Percentiles rank a stretch among this genome's conserved stretches.
phyloP scores from a whole-genome alignment of 352 stramenopile genomes.

The Globisporangium emineosum region DNA sequence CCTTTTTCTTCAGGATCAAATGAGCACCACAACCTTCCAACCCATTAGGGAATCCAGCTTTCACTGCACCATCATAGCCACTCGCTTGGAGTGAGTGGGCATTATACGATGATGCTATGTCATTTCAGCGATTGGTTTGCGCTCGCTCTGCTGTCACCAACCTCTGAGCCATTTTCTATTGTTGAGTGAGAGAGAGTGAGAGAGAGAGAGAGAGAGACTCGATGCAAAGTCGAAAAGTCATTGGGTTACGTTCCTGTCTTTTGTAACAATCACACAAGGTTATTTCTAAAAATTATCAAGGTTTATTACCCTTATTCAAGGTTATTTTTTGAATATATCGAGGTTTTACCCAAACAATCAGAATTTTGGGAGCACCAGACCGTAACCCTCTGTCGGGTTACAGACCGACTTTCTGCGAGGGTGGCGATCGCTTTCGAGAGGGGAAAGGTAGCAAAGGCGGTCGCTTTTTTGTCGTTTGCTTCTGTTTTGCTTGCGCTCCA shows the following conservation, averaged over 20 bases:
- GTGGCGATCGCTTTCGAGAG: not conserved
- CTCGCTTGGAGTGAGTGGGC: not conserved
- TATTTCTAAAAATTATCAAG: too few species aligned
- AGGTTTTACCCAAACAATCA: not conserved
- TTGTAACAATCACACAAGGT: too few species aligned
- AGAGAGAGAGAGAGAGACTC: too few species aligned
- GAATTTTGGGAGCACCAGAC: not conserved
- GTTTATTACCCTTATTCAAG: too few species aligned
- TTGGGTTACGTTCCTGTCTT: too few species aligned
- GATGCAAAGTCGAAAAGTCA: too few species aligned
- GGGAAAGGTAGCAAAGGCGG: not conserved
- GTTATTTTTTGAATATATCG: too few species aligned
- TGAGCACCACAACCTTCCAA: not conserved
- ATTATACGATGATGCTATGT: not conserved
- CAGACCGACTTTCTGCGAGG: slow-evolving; percentile 2
- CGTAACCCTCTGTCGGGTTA: slow-evolving; percentile 4
- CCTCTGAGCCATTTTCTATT: too few species aligned
- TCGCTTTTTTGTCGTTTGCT: not conserved
- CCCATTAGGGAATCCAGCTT: not conserved
- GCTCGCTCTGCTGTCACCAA: too few species aligned
- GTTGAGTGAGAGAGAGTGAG: too few species aligned
- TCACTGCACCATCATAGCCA: not conserved
- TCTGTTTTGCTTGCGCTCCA: not conserved
- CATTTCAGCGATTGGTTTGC: not conserved
- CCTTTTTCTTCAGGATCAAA: not conserved